Conservation (phyloP, 495 filamentous ascomycete species). For the Aspergillus ostianus region DNA sequence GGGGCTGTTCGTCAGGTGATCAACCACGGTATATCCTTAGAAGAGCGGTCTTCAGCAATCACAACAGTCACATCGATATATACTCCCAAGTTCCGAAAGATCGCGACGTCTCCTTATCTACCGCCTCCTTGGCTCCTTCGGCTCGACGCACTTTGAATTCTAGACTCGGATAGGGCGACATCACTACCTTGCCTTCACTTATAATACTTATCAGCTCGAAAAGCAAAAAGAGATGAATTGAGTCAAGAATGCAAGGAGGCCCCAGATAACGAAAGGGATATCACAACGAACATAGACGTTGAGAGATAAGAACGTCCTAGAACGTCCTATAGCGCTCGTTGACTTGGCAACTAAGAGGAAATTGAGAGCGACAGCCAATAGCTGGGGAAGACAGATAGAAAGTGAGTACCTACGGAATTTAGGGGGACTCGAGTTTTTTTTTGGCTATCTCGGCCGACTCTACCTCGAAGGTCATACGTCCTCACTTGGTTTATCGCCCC, state of each 20-base stretch:
- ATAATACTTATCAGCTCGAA: not conserved
- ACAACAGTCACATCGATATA: slow-evolving; percentile 78
- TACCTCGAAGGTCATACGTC: not conserved
- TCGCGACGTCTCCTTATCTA: slow-evolving; percentile 40
- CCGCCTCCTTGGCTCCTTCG: slow-evolving; percentile 40
- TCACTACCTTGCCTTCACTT: slow-evolving; percentile 46
- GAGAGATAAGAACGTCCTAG: no score
- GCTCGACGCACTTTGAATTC: no score
- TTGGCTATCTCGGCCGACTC: slow-evolving; percentile 6
- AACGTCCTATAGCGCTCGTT: no score
- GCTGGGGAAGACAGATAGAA: not conserved
- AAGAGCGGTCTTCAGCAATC: no score
- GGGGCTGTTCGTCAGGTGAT: no score
- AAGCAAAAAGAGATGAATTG: not conserved
- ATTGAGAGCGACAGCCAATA: not conserved
- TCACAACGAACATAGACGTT: no score
- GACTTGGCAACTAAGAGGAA: no score
- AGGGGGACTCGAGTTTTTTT: slow-evolving; percentile 6
- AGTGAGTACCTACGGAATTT: slow-evolving; percentile 5
- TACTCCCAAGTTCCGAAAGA: slow-evolving; percentile 45
- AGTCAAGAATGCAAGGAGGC: no score
- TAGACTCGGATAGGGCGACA: slow-evolving; percentile 54
- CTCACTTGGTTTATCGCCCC: not conserved
- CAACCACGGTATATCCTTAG: no score
- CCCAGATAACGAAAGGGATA: no score